Conservation (phyloP, 192 early-diverging fungal species). For the Phycomyces blakesleeanus region DNA sequence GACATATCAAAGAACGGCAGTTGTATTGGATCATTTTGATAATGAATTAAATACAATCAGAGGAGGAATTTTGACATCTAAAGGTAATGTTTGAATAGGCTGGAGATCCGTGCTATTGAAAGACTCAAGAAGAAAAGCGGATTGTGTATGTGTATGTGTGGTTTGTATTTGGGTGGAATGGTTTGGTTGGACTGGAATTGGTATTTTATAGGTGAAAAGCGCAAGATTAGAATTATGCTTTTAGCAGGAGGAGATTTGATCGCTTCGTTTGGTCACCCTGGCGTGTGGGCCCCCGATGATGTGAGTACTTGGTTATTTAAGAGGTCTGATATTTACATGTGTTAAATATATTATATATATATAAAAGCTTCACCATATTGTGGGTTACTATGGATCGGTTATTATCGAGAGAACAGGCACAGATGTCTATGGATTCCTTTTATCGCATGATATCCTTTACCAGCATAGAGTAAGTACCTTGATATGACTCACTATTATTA, state of each 20-base stretch:
- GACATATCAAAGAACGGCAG: constrained; percentile 79
- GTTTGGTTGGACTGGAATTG: no score
- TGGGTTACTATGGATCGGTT: constrained; percentile 90
- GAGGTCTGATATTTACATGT: background rate
- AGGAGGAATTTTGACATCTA: constrained; percentile 62
- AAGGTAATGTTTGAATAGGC: constrained; percentile 39
- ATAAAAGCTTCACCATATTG: constrained; percentile 70
- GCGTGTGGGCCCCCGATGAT: constrained; percentile 86
- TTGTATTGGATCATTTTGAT: constrained; percentile 95
- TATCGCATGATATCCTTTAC: constrained; percentile 88
- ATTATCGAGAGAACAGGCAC: constrained; percentile 94
- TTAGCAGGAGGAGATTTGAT: constrained; percentile 97
- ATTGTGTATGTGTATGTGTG: no score
- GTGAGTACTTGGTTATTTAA: constrained; percentile 44
- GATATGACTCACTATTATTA: no score
- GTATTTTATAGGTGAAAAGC: constrained; percentile 42
- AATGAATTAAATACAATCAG: constrained; percentile 73
- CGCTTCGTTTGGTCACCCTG: constrained; percentile 89
- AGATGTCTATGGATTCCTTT: constrained; percentile 89
- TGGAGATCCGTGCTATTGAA: background rate
- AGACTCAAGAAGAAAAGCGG: background rate
- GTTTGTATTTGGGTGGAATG: no score
- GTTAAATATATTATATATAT: no score
- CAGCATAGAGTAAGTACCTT: constrained; percentile 74
- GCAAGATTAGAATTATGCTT: constrained; percentile 80